Conservation (phyloP, 768 basidiomycete species). For the Pleurotus platypus region DNA sequence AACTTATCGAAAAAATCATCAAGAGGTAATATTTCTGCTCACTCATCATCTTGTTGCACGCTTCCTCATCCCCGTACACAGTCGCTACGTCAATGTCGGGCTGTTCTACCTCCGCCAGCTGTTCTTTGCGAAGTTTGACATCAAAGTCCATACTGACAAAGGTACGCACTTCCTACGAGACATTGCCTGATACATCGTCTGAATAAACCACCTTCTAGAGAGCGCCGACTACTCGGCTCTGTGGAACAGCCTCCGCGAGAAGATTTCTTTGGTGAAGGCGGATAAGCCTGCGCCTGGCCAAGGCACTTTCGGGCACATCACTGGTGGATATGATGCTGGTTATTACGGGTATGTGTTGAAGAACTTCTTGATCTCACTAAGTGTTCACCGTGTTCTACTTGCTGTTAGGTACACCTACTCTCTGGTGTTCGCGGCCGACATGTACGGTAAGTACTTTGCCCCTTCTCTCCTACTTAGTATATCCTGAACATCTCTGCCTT, state of each 20-base stretch:
- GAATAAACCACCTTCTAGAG: slow-evolving; percentile 27
- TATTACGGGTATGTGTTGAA: slow-evolving; percentile 54
- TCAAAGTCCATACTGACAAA: slow-evolving; percentile 70
- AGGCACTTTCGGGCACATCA: slow-evolving; percentile 73
- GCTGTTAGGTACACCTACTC: slow-evolving; percentile 60
- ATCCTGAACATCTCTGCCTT: background rate
- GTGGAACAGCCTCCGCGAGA: slow-evolving; percentile 73
- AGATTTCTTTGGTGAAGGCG: slow-evolving; percentile 66
- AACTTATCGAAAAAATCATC: slow-evolving; percentile 77
- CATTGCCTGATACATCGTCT: background rate
- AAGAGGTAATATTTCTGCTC: slow-evolving; percentile 47
- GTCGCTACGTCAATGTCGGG: slow-evolving; percentile 79
- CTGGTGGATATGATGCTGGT: slow-evolving; percentile 64
- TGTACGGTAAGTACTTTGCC: slow-evolving; percentile 38
- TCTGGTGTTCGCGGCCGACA: slow-evolving; percentile 57
- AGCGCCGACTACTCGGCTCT: slow-evolving; percentile 71
- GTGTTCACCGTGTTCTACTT: slow-evolving; percentile 1
- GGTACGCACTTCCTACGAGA: slow-evolving; percentile 28
- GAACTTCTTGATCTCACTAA: background rate
- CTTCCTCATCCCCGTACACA: slow-evolving; percentile 15
- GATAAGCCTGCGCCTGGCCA: slow-evolving; percentile 65
- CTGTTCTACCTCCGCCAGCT: slow-evolving; percentile 80
- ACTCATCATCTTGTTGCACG: background rate
- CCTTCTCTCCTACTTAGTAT: background rate
- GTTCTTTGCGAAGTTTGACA: slow-evolving; percentile 80